Evolutionary conservation across 225 moss, liverwort and hornwort species (phyloP).

Genomic region (Pseudisothecium myosuroides): DNA sequence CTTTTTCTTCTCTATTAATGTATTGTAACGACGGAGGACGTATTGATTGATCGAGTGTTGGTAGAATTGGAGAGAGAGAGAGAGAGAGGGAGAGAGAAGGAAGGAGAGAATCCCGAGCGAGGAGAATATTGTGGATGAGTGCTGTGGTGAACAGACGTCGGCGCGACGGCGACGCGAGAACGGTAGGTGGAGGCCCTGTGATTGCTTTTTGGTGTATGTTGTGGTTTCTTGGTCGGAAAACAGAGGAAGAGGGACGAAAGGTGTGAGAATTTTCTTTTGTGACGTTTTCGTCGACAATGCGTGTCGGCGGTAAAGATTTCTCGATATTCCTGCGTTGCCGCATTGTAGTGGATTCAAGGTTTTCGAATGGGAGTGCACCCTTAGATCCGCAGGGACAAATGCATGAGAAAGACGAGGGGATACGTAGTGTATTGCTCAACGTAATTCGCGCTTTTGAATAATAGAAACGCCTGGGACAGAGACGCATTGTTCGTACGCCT

Average conservation of each 20-base stretch:
- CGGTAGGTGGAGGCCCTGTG: background rate
- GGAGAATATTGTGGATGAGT: conserved; percentile 23
- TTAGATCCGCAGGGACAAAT: background rate
- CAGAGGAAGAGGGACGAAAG: background rate
- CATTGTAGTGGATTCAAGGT: background rate
- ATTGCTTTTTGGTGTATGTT: background rate
- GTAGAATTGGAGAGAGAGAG: background rate
- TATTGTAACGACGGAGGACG: background rate
- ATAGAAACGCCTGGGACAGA: background rate
- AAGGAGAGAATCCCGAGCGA: background rate
- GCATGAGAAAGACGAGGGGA: background rate
- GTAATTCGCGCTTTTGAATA: background rate
- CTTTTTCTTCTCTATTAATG: background rate
- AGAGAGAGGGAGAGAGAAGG: background rate
- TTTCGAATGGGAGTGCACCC: background rate
- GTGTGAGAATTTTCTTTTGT: background rate
- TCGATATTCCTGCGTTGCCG: background rate
- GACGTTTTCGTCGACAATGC: background rate
- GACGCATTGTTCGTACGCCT: background rate
- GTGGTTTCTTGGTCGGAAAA: background rate
- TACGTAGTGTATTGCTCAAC: background rate
- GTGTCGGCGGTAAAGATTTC: background rate
- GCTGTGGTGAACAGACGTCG: conserved; percentile 10
- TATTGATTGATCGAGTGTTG: background rate
- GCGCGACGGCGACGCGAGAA: conserved; percentile 8